These are phyloP conservation scores for Conoideocrella luteorostrata DNA, from an alignment of 2,329 filamentous ascomycete species.

Conservation along the genomic window DNA sequence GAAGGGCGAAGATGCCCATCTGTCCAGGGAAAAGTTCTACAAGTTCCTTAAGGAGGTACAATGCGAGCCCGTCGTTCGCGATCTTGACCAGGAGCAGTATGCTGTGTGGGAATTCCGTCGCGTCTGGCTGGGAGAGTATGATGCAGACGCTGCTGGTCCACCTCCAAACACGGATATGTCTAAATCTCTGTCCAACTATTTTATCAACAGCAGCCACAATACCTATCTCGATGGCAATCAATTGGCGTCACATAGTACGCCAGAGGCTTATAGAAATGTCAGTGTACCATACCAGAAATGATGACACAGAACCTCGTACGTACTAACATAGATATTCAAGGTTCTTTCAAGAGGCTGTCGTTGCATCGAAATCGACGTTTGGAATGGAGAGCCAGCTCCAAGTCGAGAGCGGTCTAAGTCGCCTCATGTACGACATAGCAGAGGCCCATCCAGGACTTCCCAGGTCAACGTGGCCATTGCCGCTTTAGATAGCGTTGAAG, in stretches of 20 bases:
- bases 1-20: constrained; percentile 24
- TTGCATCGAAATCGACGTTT: constrained; percentile 93
- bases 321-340: constrained; percentile 28
- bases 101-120: constrained; percentile 44
- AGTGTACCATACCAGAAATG: constrained; percentile 22
- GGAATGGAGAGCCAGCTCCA: constrained; percentile 60
- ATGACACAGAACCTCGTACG: not conserved
- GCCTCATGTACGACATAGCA: constrained; percentile 36
- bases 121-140: constrained; percentile 37
- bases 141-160: constrained; percentile 38
- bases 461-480: constrained; percentile 39
- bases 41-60: constrained; percentile 46
- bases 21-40: constrained; percentile 33
- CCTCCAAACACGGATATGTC: constrained; percentile 49
- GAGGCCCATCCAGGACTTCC: constrained; percentile 40
- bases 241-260: constrained; percentile 68
- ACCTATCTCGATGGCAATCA: constrained; percentile 89
- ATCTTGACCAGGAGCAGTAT: constrained; percentile 36
- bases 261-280: constrained; percentile 71
- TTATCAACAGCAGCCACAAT: constrained; percentile 91
- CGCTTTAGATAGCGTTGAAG: constrained; percentile 29
- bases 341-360: constrained; percentile 72
- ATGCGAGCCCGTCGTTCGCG: constrained; percentile 30
- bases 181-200: constrained; percentile 78
- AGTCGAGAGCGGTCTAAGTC: constrained; percentile 30